Evolutionary conservation across 2,329 filamentous ascomycete species (phyloP), one percentile per base, ranked within the genome.

Genomic region (Myrmaecium sp.): DNA sequence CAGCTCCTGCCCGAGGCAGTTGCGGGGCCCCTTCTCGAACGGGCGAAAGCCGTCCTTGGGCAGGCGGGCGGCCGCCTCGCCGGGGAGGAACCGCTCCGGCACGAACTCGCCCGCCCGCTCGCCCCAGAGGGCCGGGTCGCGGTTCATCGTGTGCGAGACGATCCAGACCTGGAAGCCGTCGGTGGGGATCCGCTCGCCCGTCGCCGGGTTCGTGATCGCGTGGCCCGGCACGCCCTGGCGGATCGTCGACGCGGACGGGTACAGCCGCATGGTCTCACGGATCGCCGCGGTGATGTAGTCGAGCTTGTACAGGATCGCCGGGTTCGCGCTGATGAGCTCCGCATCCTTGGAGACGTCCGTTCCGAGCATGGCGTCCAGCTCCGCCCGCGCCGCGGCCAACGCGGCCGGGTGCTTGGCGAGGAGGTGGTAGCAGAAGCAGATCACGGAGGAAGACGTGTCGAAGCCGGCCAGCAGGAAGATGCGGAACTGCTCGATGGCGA

Each of bases 1-100:
- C 23, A 70, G 48, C 34, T 64, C 60, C 40, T 69, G 62, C 1
- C 65, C 66, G n/a, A 70, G 57, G 36, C 67, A 74, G 27, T 60
- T 62, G 8, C 67, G 44, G 2, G 57, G 52, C 0, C 68, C 67
- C 29, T 58, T 52, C 35, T 64, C 62, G 40, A 73, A 73, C 0
- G 62, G 53, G 6, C 65, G 55, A 54, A 56, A 72, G 1, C 64
- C 62, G 29, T 57, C 55, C 9, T 30, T 33, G 14, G 34, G 33
- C 3, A 28, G 24, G n/a, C 32, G 28, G 4, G 26, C 25, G 3
- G 25, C 30, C 8, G 33, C 31, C 3, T 33, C 34, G 6, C 43
- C 39, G 8, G n/a, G 24, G 18, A 24, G 25, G 18, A 18, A 32
- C 16, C 27, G 23, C 22, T 28, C 29, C 9, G 25, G 28, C 10